Evolutionary conservation across 768 basidiomycete species (phyloP).

Genomic region (Lactarius psammicola): DNA sequence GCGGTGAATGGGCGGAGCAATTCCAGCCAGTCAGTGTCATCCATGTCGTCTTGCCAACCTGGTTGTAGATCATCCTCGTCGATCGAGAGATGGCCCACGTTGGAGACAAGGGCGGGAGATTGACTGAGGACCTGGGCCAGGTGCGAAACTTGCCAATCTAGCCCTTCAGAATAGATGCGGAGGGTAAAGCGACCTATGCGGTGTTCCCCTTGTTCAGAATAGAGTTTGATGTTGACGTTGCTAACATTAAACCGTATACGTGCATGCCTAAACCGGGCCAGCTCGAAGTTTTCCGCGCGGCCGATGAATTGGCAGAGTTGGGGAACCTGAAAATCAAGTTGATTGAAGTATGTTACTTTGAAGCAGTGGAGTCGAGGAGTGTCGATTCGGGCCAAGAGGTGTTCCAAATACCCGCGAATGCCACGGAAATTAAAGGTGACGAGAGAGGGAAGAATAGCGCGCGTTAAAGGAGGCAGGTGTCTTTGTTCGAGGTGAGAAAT

Average conservation of each 20-base stretch:
- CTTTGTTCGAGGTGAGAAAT: neutral
- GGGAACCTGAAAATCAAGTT: neutral
- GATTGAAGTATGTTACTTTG: neutral
- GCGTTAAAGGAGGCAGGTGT: neutral
- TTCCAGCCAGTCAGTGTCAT: neutral
- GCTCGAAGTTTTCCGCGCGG: neutral
- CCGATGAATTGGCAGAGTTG: slow-evolving; percentile 9
- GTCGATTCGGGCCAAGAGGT: neutral
- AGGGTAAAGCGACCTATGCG: neutral
- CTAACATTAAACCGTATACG: neutral
- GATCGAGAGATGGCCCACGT: neutral
- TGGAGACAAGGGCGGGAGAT: neutral
- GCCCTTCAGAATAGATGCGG: neutral
- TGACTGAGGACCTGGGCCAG: slow-evolving; percentile 6
- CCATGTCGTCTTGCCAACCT: slow-evolving; percentile 5
- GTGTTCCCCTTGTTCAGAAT: neutral
- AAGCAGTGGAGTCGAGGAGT: neutral
- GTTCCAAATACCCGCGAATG: neutral
- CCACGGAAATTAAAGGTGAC: slow-evolving; percentile 7
- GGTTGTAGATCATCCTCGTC: neutral
- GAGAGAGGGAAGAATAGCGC: neutral
- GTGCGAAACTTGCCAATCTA: slow-evolving; percentile 11
- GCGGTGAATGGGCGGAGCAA: slow-evolving; percentile 1
- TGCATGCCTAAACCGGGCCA: neutral
- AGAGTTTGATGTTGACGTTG: neutral